Percentiles rank a stretch among this genome's conserved stretches.
Conservation (phyloP, 306 rosid genomes). For the Fragaria nilgerrensis region DNA sequence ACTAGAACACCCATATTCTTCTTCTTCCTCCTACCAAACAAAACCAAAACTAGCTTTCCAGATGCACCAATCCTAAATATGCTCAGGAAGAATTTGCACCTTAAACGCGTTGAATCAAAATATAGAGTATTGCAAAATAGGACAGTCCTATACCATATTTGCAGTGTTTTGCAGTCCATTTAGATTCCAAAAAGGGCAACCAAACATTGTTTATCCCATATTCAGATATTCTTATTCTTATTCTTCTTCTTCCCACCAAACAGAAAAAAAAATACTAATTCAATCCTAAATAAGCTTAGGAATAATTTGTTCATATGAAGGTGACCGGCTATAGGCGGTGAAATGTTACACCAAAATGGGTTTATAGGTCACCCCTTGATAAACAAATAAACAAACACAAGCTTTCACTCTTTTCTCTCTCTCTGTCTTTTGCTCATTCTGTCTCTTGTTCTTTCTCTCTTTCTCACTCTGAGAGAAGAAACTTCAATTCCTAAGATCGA, state of each 20-base stretch:
- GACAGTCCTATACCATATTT: not conserved
- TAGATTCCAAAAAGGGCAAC: not conserved
- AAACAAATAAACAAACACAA: constrained; percentile 23
- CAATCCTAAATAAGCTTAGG: not conserved
- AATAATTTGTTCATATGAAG: not conserved
- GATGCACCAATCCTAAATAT: not conserved
- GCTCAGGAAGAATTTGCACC: not conserved
- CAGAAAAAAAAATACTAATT: not conserved
- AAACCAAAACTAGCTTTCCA: not conserved
- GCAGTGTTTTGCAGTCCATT: not conserved
- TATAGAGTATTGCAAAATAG: not conserved
- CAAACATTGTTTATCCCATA: not conserved
- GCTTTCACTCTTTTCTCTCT: constrained; percentile 10
- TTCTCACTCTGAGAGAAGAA: not conserved
- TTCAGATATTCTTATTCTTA: too few species aligned
- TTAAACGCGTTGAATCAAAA: too few species aligned
- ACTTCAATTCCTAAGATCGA: constrained; percentile 31
- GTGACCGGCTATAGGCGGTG: constrained; percentile 32
- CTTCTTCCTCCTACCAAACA: not conserved
- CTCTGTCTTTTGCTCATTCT: constrained; percentile 18
- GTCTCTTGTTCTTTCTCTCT: constrained; percentile 1
- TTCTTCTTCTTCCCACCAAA: not conserved
- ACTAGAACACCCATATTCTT: not conserved
- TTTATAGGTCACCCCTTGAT: constrained; percentile 28
- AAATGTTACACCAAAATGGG: constrained; percentile 23